Conservation (phyloP, 2,329 filamentous ascomycete species). For the Fonsecaea monophora region DNA sequence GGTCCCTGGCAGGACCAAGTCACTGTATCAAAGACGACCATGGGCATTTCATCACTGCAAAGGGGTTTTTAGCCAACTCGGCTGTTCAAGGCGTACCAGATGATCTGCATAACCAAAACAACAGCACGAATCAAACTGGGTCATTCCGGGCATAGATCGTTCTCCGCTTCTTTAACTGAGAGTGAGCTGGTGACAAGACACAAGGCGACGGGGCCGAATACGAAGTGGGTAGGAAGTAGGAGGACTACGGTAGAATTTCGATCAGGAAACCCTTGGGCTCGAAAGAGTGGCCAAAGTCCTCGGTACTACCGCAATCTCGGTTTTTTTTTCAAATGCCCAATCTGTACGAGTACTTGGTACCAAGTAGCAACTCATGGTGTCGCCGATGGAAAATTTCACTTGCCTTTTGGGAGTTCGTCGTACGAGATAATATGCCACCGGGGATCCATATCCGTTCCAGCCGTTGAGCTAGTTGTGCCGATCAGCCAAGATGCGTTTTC, state of each 20-base stretch:
- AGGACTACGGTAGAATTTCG: conserved; percentile 10
- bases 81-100: conserved; percentile 17
- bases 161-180: conserved; percentile 19
- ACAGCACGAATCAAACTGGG: conserved; percentile 17
- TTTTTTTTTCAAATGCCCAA: conserved; percentile 7
- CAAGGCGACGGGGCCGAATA: conserved; percentile 17
- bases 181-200: conserved; percentile 17
- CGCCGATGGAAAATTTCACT: conserved; percentile 9
- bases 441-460: conserved; percentile 19
- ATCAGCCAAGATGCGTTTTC: conserved; percentile 16
- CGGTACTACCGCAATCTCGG: conserved; percentile 17
- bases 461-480: conserved; percentile 19
- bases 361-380: conserved; percentile 9
- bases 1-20: conserved; percentile 6
- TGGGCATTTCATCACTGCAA: too few species aligned
- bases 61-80: too few species aligned
- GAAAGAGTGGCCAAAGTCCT: conserved; percentile 19
- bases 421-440: conserved; percentile 12
- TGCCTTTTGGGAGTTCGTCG: conserved; percentile 16
- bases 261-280: conserved; percentile 11
- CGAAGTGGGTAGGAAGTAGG: conserved; percentile 17
- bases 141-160: conserved; percentile 16
- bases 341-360: conserved; percentile 7
- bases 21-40: too few species aligned
- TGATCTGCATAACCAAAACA: conserved; percentile 20